Conservation (phyloP, 2,329 filamentous ascomycete species). For the Epichloe festucae region DNA sequence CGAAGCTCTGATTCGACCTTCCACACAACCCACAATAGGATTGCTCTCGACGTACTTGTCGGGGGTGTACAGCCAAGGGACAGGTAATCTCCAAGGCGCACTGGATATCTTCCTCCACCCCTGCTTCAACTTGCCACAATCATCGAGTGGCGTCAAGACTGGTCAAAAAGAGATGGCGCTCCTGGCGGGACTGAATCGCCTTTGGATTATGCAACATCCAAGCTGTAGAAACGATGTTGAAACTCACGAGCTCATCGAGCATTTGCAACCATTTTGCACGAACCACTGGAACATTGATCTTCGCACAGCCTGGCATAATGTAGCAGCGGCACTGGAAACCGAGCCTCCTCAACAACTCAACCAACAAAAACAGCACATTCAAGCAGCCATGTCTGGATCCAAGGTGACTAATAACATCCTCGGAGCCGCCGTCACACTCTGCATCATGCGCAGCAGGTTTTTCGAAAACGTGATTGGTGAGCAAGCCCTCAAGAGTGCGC, state of each 20-base stretch:
- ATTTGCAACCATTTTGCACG: constrained; percentile 53
- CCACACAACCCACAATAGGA: constrained; percentile 26
- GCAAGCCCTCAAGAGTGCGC: constrained; percentile 64
- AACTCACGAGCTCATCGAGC: constrained; percentile 48
- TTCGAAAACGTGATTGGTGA: constrained; percentile 74
- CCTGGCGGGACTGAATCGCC: constrained; percentile 52
- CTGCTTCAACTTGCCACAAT: constrained; percentile 35
- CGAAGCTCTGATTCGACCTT: constrained; percentile 27
- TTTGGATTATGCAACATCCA: constrained; percentile 59
- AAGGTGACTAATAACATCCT: constrained; percentile 62
- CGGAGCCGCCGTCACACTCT: constrained; percentile 70
- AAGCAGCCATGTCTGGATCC: constrained; percentile 56
- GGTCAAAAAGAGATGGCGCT: constrained; percentile 52
- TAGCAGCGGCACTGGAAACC: constrained; percentile 54
- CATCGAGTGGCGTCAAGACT: constrained; percentile 29
- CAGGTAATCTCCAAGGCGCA: constrained; percentile 58
- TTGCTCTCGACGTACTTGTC: constrained; percentile 56
- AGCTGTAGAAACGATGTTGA: constrained; percentile 42
- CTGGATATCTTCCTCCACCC: constrained; percentile 51
- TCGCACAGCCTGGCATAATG: constrained; percentile 62
- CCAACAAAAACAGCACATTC: constrained; percentile 66
- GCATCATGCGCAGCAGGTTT: constrained; percentile 71
- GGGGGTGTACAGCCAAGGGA: constrained; percentile 62
- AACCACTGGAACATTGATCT: constrained; percentile 64
- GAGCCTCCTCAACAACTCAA: constrained; percentile 54